phyloP scores from a whole-genome alignment of 345 rosid species.

The Eucalyptus camaldulensis region DNA sequence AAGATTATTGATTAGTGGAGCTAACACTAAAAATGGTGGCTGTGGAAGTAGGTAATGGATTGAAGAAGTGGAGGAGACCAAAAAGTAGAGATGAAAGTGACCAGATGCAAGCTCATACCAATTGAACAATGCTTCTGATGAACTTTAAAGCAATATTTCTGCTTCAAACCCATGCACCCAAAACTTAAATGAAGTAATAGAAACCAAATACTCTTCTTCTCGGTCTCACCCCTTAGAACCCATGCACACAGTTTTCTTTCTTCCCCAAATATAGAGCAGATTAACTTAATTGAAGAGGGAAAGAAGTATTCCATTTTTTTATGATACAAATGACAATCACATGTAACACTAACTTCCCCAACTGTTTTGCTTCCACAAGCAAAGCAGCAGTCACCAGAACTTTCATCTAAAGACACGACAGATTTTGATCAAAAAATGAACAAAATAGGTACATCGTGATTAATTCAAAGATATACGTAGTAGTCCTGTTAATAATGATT shows the following conservation, averaged over 20 bases:
- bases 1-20: neutral
- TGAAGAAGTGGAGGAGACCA: neutral
- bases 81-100: neutral
- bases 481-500: neutral
- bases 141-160: neutral
- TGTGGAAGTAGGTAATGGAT: neutral
- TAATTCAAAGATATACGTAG: neutral
- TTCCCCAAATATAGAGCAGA: neutral
- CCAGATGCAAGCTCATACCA: neutral
- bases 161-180: neutral
- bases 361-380: neutral
- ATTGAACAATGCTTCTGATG: neutral
- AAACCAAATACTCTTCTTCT: neutral
- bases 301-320: neutral
- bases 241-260: neutral
- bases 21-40: neutral
- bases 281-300: neutral
- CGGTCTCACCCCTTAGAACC: neutral
- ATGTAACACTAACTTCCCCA: neutral
- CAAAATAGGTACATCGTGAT: neutral
- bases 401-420: neutral
- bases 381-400: neutral
- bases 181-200: neutral
- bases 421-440: neutral
- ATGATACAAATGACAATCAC: neutral